Conservation (phyloP, 441 rosid species). For the Corymbia citriodora region DNA sequence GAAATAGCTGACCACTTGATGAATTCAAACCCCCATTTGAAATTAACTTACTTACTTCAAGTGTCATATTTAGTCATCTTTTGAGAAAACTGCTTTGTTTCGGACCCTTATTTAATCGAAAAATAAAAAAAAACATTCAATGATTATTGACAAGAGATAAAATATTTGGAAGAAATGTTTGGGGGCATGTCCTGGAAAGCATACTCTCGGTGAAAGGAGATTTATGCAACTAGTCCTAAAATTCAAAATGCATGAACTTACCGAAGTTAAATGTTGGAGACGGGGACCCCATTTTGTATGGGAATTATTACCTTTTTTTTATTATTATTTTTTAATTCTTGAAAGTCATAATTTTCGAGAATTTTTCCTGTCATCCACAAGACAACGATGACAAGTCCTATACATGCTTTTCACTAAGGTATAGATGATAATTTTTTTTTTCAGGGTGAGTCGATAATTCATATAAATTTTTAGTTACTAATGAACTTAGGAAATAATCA, state of each 20-base stretch:
- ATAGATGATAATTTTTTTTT: too few species aligned
- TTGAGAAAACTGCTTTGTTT: rapidly evolving
- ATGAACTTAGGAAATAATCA: too few species aligned
- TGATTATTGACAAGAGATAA: neutral
- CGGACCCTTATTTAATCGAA: rapidly evolving
- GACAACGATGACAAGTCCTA: neutral
- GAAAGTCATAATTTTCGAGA: too few species aligned
- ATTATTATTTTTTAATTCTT: too few species aligned
- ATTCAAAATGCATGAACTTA: neutral
- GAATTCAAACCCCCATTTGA: neutral
- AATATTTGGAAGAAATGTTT: neutral
- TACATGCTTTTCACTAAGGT: neutral
- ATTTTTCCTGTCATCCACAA: neutral
- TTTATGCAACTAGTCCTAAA: neutral
- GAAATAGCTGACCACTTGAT: rapidly evolving
- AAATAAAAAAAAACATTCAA: neutral
- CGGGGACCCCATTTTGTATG: neutral
- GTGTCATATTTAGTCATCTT: rapidly evolving
- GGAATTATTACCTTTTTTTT: neutral
- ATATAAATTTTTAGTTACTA: too few species aligned
- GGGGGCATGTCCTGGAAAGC: neutral
- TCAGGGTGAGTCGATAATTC: neutral
- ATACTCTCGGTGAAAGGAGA: neutral
- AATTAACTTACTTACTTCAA: neutral
- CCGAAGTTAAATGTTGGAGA: neutral